Base-by-base conservation (phyloP, 2,329 filamentous ascomycete species). In the Davidsoniella neocaledoniae region DNA sequence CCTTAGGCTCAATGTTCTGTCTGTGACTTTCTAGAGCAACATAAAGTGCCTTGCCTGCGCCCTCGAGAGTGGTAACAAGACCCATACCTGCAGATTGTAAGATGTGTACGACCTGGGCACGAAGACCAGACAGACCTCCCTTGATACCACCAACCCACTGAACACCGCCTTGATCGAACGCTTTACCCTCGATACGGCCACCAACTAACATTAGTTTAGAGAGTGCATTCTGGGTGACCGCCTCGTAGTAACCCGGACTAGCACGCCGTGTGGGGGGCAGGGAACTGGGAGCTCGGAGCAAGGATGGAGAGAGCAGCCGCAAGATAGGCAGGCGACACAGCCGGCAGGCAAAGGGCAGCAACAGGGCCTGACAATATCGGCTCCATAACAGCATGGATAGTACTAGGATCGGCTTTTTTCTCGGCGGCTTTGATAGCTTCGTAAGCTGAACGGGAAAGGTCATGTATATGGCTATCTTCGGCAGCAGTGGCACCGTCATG, bases 181-280 rank as follows among this genome's bases (percentile, higher is more conserved):
- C 77, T 63, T 79, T 81, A 55, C 84, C 84, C 61, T 98, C 91
- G 26, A 95, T 76, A 47, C 91, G 74, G 12, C 88, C 88, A 48
- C 87, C 91, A 12, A 98, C 68, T 33, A 98, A 66, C 63, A 94
- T 71, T 55, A 98, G 66, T 68, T 98, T 98, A 59, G 86, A 79
- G 57, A 98, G 63, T 6, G 84, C 91, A 55, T 69, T 76, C 65
- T 95, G 88, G 49, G 90, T 85, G 1, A 72, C 64, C 0, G 77
- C 72, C 50, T 95, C 90, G 63, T 94, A 75, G 65, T 87, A 94
- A 10, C 80, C 79, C 0, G 90, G 87, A 58, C 75, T 86, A 58
- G 77, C 80, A 63, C 74, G 81, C 54, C 86, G 74, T 47, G 76
- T 77, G 1, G 90, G 90, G 90, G 3, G 85, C 79, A 0, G 87